Percentiles rank a stretch among this genome's conserved stretches.
Conservation (phyloP, 495 filamentous ascomycete genomes). For the Hapsidospora chrysogenum region DNA sequence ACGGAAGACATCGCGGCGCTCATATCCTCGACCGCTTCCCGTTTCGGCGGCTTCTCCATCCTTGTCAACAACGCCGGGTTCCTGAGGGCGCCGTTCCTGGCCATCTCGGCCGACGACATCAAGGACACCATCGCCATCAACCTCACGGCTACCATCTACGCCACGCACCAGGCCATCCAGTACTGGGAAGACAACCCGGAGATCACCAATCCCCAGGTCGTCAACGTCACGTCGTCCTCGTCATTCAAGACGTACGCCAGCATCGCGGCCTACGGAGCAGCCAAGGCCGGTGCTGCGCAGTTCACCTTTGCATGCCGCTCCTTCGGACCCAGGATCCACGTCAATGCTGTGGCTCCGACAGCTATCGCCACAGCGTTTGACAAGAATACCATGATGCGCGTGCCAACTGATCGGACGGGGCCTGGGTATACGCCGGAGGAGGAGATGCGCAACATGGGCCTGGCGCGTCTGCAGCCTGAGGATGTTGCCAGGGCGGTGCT, state of each 20-base stretch:
- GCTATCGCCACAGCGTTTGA: neutral
- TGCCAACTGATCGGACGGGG: neutral
- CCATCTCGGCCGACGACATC: neutral
- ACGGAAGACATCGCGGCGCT: neutral
- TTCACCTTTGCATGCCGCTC: neutral
- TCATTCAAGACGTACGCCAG: neutral
- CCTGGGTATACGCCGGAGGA: neutral
- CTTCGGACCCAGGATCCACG: neutral
- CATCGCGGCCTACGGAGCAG: neutral
- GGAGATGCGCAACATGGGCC: neutral
- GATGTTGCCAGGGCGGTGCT: neutral
- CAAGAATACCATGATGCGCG: neutral
- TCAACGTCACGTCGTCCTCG: neutral
- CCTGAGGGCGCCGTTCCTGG: neutral
- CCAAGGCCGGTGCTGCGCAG: neutral
- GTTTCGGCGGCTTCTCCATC: neutral
- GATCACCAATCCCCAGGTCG: neutral
- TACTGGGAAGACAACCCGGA: neutral
- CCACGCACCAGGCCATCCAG: neutral
- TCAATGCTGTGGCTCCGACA: neutral
- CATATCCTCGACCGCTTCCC: neutral
- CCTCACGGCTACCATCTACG: neutral
- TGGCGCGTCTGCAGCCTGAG: neutral
- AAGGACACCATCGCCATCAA: neutral
- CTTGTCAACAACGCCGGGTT: neutral